A percentile compares a stretch with the other conserved stretches of the same genome.
phyloP scores from a whole-genome alignment of 148 eudicot species.

The Camellia japonica region DNA sequence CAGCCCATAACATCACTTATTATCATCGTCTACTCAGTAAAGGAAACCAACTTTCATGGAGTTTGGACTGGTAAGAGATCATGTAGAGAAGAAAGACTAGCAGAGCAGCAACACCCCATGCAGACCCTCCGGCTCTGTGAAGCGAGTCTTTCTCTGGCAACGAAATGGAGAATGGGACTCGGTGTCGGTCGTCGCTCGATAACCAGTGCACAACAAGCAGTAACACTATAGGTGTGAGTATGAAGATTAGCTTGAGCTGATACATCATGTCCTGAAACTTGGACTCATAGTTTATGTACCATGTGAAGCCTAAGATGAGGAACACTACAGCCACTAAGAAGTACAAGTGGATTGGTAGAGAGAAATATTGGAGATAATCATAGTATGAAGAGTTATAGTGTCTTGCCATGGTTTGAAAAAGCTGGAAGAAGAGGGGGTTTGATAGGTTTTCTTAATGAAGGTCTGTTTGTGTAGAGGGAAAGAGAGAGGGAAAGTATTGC shows the following conservation, averaged over 20 bases:
- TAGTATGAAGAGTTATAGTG: constrained; percentile 42
- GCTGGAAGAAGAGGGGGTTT: not conserved
- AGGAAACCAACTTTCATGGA: constrained; percentile 73
- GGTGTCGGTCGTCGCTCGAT: constrained; percentile 35
- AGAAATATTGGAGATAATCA: constrained; percentile 36
- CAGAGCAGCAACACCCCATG: constrained; percentile 59
- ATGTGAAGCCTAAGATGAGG: constrained; percentile 46
- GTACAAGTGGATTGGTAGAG: constrained; percentile 55
- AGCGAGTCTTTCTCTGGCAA: constrained; percentile 55
- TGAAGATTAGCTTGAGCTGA: constrained; percentile 47
- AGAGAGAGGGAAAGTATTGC: no score
- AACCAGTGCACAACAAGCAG: constrained; percentile 58
- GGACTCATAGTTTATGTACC: constrained; percentile 67
- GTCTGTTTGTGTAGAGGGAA: no score
- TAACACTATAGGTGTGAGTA: constrained; percentile 51
- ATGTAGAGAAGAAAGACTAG: constrained; percentile 59
- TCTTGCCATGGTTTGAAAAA: constrained; percentile 42
- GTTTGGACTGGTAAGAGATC: constrained; percentile 62
- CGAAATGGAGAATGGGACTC: constrained; percentile 30
- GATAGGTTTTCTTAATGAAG: no score
- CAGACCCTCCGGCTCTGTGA: constrained; percentile 70
- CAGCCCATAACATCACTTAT: not conserved
- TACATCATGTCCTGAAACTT: constrained; percentile 43
- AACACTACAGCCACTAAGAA: constrained; percentile 43
- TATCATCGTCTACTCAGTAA: constrained; percentile 30